Evolutionary conservation across 352 stramenopile genomes (phyloP), one percentile per base, ranked within the genome.

Genomic region (Pythium brachiatum): DNA sequence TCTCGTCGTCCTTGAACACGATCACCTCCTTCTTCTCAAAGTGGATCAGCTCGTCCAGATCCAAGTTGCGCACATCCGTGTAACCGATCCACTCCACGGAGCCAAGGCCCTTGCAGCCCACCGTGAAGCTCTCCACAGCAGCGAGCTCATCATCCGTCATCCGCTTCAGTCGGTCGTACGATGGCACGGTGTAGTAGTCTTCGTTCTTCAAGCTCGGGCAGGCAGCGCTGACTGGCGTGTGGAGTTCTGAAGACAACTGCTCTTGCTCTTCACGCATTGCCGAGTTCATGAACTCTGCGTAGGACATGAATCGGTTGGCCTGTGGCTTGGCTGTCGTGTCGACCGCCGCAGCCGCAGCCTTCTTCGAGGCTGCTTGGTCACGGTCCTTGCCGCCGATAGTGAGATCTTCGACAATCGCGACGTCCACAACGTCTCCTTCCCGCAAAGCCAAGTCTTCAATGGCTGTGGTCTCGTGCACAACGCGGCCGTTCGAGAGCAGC

Each of bases 21-120:
- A 93, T 84, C 13, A 95, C 86, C 54, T 93, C 86, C 53, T 92
- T 92, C 72, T 85, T 88, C 67, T 92, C 81, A 44, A 95, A 92
- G 23, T 81, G 73, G 16, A 95, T 72, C 7, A 95, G 70, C 21
- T 90, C 81, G 53, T 95, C 86, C 34, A 95, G 60, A 36, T 93
- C 76, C 32, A 94, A 69, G 64, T 88, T 50, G n/a, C 83, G 83
- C 23, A 93, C 83, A 64, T 95, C 86, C 3, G 81, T 95, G 60
- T 74, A 76, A 36, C 86, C 86, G 23, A 92, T 78, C 86, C 86
- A 95, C 34, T 92, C 75, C 15, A 95, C 84, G 13, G 80, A 86
- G 12, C 86, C 86, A 18, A 92, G 72, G 13, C 82, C 83, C 57
- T 87, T 86, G 66, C 86, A 92, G 25, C 82, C 86, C 50, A 95